phyloP scores from a whole-genome alignment of 2,329 filamentous ascomycete genomes.

The Botryotinia convoluta region DNA sequence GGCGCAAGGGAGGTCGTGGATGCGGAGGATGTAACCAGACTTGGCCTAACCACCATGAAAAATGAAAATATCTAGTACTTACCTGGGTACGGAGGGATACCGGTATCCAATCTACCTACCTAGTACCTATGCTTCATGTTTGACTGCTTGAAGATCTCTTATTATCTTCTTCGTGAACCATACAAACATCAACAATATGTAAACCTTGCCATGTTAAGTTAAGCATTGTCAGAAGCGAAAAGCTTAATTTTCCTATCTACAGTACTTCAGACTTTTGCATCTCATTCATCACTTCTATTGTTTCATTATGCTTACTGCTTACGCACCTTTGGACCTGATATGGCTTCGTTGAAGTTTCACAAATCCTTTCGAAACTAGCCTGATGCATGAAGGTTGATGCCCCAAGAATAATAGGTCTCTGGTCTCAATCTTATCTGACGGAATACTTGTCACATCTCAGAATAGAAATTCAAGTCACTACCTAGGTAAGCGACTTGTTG shows the following conservation, averaged over 20 bases:
- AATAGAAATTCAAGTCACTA: neutral
- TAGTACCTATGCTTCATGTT: neutral
- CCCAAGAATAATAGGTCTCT: neutral
- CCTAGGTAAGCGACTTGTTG: neutral
- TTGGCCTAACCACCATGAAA: neutral
- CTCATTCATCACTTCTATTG: neutral
- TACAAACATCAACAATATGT: neutral
- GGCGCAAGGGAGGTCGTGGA: neutral
- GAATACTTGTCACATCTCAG: too few relatives aligned
- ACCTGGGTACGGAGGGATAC: neutral
- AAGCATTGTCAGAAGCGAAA: neutral
- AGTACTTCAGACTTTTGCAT: neutral
- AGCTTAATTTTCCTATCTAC: neutral
- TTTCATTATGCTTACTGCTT: neutral
- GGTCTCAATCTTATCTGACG: neutral
- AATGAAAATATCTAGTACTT: neutral
- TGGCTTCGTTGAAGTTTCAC: constrained; percentile 4
- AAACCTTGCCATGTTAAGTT: neutral
- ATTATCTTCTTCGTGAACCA: neutral
- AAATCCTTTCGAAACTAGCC: neutral
- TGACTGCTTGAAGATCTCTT: neutral
- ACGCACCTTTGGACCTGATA: neutral
- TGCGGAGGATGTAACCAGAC: neutral
- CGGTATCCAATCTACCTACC: neutral
- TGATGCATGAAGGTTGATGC: neutral